A percentile compares a stretch with the other conserved stretches of the same genome.
Conservation (phyloP, 176 grass and related monocot species). For the Eleusine indica region DNA sequence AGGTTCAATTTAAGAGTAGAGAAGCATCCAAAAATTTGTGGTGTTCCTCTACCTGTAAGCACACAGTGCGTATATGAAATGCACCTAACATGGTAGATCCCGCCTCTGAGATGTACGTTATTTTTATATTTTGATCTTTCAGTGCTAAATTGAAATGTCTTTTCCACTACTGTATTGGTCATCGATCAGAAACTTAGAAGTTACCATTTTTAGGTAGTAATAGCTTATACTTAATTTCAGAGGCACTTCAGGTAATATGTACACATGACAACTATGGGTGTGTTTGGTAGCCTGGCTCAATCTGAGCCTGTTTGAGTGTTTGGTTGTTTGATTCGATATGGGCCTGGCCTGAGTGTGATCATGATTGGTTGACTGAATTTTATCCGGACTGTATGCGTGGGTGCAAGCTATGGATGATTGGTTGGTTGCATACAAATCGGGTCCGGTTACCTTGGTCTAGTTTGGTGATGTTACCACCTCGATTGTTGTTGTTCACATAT, state of each 20-base stretch:
- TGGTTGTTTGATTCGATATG: too few relatives aligned
- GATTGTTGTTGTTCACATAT: too few relatives aligned
- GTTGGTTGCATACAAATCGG: too few relatives aligned
- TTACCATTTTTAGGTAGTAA: background rate
- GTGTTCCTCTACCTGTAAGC: conserved; percentile 9
- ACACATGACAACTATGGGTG: background rate
- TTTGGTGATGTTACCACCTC: too few relatives aligned
- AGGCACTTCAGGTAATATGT: background rate
- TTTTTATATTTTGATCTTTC: background rate
- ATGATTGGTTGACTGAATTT: too few relatives aligned
- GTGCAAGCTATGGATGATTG: too few relatives aligned
- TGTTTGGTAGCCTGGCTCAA: too few relatives aligned
- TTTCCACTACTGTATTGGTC: background rate
- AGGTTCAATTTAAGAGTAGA: conserved; percentile 5
- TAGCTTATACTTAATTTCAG: too few relatives aligned
- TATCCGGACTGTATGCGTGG: too few relatives aligned
- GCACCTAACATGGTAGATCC: background rate
- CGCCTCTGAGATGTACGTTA: background rate
- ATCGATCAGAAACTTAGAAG: background rate
- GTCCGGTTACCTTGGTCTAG: too few relatives aligned
- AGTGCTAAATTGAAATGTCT: background rate
- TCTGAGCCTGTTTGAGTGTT: too few relatives aligned
- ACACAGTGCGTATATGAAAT: background rate
- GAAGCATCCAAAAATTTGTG: background rate
- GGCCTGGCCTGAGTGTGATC: too few relatives aligned